Conservation (phyloP, 352 stramenopile genomes). For the Phytophthora pini region DNA sequence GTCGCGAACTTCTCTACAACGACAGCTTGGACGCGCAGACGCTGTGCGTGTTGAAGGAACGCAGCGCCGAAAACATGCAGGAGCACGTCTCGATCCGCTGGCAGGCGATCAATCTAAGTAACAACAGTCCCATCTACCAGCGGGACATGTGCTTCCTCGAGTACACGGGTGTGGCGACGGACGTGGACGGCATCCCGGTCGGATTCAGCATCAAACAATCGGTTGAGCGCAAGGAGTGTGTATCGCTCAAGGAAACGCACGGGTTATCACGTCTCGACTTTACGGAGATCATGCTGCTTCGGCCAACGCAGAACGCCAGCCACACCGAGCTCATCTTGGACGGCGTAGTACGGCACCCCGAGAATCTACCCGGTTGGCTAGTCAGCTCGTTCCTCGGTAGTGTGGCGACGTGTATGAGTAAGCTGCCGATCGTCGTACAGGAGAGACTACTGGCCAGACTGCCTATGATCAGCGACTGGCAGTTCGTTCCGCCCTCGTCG, state of each 20-base stretch:
- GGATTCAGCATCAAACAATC: slow-evolving; percentile 71
- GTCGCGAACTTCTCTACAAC: slow-evolving; percentile 61
- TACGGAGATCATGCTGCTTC: slow-evolving; percentile 62
- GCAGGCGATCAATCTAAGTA: slow-evolving; percentile 69
- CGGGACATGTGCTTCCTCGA: slow-evolving; percentile 80
- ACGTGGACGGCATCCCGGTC: slow-evolving; percentile 57
- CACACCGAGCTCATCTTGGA: slow-evolving; percentile 67
- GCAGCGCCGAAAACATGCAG: slow-evolving; percentile 49
- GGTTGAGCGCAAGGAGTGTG: slow-evolving; percentile 61
- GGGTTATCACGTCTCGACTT: slow-evolving; percentile 56
- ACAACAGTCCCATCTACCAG: slow-evolving; percentile 49
- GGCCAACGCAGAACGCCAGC: slow-evolving; percentile 42
- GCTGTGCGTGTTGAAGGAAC: slow-evolving; percentile 56
- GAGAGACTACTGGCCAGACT: slow-evolving; percentile 53
- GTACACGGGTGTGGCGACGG: slow-evolving; percentile 68
- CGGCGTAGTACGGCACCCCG: slow-evolving; percentile 48
- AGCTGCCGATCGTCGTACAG: slow-evolving; percentile 63
- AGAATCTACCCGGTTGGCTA: slow-evolving; percentile 48
- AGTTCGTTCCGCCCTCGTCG: slow-evolving; percentile 49
- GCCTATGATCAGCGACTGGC: slow-evolving; percentile 51
- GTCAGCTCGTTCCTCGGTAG: slow-evolving; percentile 50
- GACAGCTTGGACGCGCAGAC: slow-evolving; percentile 71
- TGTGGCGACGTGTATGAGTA: slow-evolving; percentile 45
- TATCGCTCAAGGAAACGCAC: slow-evolving; percentile 69
- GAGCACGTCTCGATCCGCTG: slow-evolving; percentile 78